These are phyloP conservation scores for Candida sanyaensis DNA, from an alignment of 1,139 yeast species.

Conservation along the genomic window DNA sequence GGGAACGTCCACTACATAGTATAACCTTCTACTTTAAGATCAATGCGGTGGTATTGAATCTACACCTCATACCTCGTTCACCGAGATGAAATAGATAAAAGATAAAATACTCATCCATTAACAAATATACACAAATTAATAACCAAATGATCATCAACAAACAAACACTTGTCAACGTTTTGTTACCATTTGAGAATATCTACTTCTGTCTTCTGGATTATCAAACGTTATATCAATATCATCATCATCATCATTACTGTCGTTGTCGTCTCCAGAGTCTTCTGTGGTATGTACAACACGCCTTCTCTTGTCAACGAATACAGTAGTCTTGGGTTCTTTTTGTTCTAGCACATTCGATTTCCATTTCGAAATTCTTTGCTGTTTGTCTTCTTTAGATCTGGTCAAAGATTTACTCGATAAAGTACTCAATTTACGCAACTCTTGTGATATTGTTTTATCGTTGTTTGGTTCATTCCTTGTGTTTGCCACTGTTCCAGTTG, in stretches of 20 bases:
- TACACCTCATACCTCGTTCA: too few relatives aligned
- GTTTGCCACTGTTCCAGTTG: constrained; percentile 25
- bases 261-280: constrained; percentile 1
- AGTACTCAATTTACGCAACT: constrained; percentile 26
- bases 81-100: too few relatives aligned
- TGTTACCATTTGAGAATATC: constrained; percentile 6
- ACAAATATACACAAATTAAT: too few relatives aligned
- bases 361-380: constrained; percentile 23
- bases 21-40: too few relatives aligned
- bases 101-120: too few relatives aligned
- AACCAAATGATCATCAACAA: too few relatives aligned
- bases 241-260: constrained; percentile 13
- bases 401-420: constrained; percentile 21
- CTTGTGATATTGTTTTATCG: constrained; percentile 19
- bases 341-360: constrained; percentile 16
- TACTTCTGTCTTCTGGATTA: constrained; percentile 6
- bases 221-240: constrained; percentile 22
- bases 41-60: too few relatives aligned
- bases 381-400: constrained; percentile 20
- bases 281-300: constrained; percentile 3
- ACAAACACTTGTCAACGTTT: too few relatives aligned
- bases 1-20: too few relatives aligned
- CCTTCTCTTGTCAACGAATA: constrained; percentile 8
- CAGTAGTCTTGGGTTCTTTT: constrained; percentile 5
- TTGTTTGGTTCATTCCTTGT: constrained; percentile 14